Percentiles rank a stretch among this genome's conserved stretches.
Evolutionary conservation across 2,329 filamentous ascomycete species (phyloP).

Genomic region (Conoideocrella luteorostrata): DNA sequence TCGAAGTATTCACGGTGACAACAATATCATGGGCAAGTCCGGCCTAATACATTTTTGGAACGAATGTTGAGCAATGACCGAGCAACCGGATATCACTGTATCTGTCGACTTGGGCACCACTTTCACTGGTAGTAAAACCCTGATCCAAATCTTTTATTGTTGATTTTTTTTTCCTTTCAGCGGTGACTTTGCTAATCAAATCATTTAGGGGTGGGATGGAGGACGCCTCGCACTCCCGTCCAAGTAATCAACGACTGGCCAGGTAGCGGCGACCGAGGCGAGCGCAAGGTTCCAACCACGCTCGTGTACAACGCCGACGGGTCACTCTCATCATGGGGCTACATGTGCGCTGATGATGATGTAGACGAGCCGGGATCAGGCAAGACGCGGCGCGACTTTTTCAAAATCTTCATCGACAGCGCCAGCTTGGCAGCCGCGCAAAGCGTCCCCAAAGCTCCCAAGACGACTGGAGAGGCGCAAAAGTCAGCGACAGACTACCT

Average conservation of each 20-base stretch:
- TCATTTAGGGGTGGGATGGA: conserved; percentile 27
- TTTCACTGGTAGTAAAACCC: conserved; percentile 30
- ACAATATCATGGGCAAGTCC: too few species aligned
- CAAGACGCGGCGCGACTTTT: conserved; percentile 40
- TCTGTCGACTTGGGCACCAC: conserved; percentile 40
- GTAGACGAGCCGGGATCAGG: conserved; percentile 17
- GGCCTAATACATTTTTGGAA: too few species aligned
- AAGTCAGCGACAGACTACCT: conserved; percentile 44
- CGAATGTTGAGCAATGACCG: not conserved
- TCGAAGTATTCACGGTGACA: too few species aligned
- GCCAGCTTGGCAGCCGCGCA: conserved; percentile 35
- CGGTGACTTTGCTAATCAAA: not conserved
- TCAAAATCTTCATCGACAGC: conserved; percentile 49
- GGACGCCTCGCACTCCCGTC: conserved; percentile 33
- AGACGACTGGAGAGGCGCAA: conserved; percentile 14
- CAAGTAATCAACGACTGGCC: conserved; percentile 48
- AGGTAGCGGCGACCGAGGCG: conserved; percentile 42
- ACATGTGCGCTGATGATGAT: conserved; percentile 42
- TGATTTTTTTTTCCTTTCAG: too few species aligned
- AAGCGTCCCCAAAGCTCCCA: conserved; percentile 37
- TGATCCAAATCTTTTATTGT: not conserved
- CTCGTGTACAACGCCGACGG: conserved; percentile 39
- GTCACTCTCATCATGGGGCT: conserved; percentile 45
- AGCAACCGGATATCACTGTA: conserved; percentile 30
- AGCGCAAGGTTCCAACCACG: conserved; percentile 49